phyloP scores from a whole-genome alignment of 2,329 filamentous ascomycete genomes.

The Aspergillus aculeatus region DNA sequence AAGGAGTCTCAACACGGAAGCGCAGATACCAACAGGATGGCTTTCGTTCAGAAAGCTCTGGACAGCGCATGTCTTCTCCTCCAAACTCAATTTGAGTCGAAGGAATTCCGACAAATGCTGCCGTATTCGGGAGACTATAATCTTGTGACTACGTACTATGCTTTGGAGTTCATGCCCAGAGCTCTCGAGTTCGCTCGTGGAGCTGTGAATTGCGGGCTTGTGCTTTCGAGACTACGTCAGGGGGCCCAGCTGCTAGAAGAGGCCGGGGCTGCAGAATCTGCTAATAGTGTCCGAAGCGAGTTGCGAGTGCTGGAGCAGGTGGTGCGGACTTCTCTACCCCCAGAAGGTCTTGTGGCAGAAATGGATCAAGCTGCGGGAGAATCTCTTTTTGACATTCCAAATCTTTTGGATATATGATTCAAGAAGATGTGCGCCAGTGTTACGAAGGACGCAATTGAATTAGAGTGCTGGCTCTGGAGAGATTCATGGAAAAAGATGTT shows the following conservation, averaged over 20 bases:
- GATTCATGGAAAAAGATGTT: no score
- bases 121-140: neutral
- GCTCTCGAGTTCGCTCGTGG: neutral
- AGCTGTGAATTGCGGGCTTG: neutral
- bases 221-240: neutral
- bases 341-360: no score
- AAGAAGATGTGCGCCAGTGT: no score
- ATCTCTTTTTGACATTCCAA: no score
- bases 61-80: neutral
- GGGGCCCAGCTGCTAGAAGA: neutral
- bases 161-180: slow-evolving; percentile 1
- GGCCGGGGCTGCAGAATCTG: neutral
- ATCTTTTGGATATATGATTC: no score
- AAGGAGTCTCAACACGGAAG: neutral
- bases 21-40: neutral
- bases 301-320: neutral
- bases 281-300: neutral
- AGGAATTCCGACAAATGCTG: neutral
- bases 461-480: no score
- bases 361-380: no score
- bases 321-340: no score
- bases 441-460: no score
- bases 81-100: neutral
- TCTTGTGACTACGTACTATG: neutral
- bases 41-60: neutral